phyloP scores from a whole-genome alignment of 352 stramenopile species.

The Phytophthora lateralis region DNA sequence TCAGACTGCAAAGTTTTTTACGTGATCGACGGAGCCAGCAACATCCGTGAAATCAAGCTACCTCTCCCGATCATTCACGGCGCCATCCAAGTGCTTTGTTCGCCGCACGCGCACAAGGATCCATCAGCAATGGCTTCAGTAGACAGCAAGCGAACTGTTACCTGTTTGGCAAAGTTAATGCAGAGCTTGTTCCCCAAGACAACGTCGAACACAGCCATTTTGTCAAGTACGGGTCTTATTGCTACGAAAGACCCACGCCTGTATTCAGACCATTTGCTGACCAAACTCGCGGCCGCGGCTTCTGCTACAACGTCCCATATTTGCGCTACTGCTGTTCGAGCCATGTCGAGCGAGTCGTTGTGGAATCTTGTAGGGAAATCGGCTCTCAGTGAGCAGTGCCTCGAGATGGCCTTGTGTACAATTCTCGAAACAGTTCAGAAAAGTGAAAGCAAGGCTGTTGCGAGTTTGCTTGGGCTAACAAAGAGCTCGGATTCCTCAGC shows the following conservation, averaged over 20 bases:
- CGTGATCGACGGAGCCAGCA: conserved; percentile 61
- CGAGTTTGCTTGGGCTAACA: conserved; percentile 39
- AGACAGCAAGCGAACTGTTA: conserved; percentile 13
- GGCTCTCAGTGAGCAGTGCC: conserved; percentile 49
- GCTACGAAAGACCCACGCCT: conserved; percentile 77
- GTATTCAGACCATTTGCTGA: conserved; percentile 68
- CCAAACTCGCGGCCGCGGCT: conserved; percentile 65
- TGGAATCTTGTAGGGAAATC: conserved; percentile 66
- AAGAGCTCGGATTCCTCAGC: conserved; percentile 30
- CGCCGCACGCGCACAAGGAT: conserved; percentile 44
- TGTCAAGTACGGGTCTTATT: conserved; percentile 72
- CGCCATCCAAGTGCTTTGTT: conserved; percentile 70
- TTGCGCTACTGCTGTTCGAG: conserved; percentile 53
- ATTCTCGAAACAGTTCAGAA: conserved; percentile 38
- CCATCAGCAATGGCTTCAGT: conserved; percentile 1
- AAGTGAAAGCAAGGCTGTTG: conserved; percentile 50
- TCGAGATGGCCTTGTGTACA: conserved; percentile 39
- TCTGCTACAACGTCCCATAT: conserved; percentile 49
- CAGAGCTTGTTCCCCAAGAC: conserved; percentile 71
- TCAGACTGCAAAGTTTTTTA: conserved; percentile 86
- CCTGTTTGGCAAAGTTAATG: conserved; percentile 45
- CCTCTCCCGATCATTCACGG: conserved; percentile 72
- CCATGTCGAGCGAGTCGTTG: conserved; percentile 58
- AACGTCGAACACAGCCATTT: conserved; percentile 51
- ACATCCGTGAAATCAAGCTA: conserved; percentile 80